Conservation (phyloP, 2,329 filamentous ascomycete species). For the Trichophyton mentagrophytes region DNA sequence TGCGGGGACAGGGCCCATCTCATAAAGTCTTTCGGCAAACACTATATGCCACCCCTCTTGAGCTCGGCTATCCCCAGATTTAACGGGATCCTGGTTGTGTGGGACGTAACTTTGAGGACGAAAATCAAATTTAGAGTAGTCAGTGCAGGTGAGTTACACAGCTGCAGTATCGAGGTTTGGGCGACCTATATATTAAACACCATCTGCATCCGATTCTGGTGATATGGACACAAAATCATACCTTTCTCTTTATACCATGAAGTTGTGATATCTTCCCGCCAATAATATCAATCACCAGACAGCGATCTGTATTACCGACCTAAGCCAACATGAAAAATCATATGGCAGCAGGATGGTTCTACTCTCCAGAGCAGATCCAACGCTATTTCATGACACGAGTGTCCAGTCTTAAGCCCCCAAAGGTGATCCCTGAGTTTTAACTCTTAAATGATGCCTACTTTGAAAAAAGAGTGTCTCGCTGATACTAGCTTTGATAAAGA, state of each 20-base stretch:
- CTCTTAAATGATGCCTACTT: not conserved
- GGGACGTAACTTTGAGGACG: not conserved
- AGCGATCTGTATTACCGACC: no score
- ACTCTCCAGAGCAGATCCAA: slow-evolving; percentile 22
- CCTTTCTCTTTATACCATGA: not conserved
- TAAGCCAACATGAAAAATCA: slow-evolving; percentile 19
- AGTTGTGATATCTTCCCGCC: not conserved
- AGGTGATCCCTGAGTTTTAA: slow-evolving; percentile 7
- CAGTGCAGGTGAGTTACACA: not conserved
- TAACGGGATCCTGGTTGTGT: not conserved
- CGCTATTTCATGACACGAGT: slow-evolving; percentile 24
- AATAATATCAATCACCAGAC: not conserved
- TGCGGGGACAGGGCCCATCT: not conserved
- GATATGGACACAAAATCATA: not conserved
- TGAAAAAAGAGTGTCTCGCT: not conserved
- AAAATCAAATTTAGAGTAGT: not conserved
- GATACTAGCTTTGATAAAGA: not conserved
- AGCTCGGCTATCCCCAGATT: not conserved
- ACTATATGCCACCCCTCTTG: not conserved
- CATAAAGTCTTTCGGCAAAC: not conserved
- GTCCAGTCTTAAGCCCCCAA: slow-evolving; percentile 24
- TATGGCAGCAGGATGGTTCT: slow-evolving; percentile 23
- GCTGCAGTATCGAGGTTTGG: no score
- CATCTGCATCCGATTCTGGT: not conserved
- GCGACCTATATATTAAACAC: not conserved